phyloP scores from a whole-genome alignment of 306 rosid genomes.

The Pachyrhizus erosus region DNA sequence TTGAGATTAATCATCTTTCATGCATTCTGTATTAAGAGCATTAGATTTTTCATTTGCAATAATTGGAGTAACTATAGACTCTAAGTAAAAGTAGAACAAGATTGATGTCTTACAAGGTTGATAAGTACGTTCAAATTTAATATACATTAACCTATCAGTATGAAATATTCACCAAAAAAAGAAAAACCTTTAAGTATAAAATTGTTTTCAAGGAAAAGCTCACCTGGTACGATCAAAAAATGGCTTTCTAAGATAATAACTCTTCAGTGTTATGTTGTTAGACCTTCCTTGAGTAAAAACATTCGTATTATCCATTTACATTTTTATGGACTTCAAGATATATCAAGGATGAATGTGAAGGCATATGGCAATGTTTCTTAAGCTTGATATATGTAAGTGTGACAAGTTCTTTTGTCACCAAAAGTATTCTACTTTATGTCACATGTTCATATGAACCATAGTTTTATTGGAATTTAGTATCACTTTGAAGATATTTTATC shows the following conservation, averaged over 20 bases:
- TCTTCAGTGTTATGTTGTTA: neutral
- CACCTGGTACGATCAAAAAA: neutral
- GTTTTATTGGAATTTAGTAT: conserved; percentile 8
- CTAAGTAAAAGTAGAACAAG: neutral
- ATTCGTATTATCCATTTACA: neutral
- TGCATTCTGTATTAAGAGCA: neutral
- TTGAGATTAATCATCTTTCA: conserved; percentile 5
- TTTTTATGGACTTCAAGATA: neutral
- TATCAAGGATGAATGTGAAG: neutral
- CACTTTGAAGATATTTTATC: neutral
- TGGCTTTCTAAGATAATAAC: neutral
- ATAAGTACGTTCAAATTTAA: neutral
- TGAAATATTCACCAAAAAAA: too few relatives aligned
- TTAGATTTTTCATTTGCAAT: neutral
- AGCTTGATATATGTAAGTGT: neutral
- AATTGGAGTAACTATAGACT: conserved; percentile 28
- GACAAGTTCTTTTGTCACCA: neutral
- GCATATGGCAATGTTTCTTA: neutral
- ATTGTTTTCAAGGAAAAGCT: conserved; percentile 24
- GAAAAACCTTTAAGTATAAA: too few relatives aligned
- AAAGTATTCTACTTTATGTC: neutral
- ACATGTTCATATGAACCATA: conserved; percentile 13
- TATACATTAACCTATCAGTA: neutral
- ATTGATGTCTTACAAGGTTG: neutral
- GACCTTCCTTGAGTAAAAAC: neutral